phyloP scores from a whole-genome alignment of 768 basidiomycete species.

The Trametes sanguinea region DNA sequence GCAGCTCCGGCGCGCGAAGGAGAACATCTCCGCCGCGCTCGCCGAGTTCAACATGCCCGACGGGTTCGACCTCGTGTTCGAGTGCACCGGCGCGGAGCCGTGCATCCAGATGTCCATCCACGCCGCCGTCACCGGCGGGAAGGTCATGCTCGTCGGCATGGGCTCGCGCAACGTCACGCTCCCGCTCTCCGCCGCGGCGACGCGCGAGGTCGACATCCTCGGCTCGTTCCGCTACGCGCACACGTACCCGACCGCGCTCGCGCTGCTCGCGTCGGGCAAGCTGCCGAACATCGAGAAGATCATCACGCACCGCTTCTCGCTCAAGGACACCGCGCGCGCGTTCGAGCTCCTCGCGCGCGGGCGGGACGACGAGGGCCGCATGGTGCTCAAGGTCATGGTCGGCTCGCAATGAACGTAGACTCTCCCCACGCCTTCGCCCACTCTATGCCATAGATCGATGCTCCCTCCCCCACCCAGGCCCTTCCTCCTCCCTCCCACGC shows the following conservation, averaged over 20 bases:
- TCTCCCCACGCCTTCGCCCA: background rate
- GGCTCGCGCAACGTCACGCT: slow-evolving; percentile 80
- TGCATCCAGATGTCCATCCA: slow-evolving; percentile 91
- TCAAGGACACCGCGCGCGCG: slow-evolving; percentile 68
- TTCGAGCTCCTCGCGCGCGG: slow-evolving; percentile 83
- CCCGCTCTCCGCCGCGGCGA: slow-evolving; percentile 80
- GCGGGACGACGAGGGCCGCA: slow-evolving; percentile 71
- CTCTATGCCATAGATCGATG: slow-evolving; percentile 9
- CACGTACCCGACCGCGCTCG: slow-evolving; percentile 86
- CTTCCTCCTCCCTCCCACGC: background rate
- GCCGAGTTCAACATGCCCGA: slow-evolving; percentile 59
- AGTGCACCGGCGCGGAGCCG: slow-evolving; percentile 92
- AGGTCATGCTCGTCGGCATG: slow-evolving; percentile 96
- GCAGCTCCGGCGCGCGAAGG: slow-evolving; percentile 60
- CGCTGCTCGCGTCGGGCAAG: slow-evolving; percentile 62
- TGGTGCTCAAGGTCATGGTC: slow-evolving; percentile 92
- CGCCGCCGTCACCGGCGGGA: slow-evolving; percentile 81
- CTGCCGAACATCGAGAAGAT: slow-evolving; percentile 69
- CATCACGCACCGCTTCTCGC: slow-evolving; percentile 73
- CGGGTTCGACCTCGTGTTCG: slow-evolving; percentile 92
- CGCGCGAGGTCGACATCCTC: slow-evolving; percentile 89
- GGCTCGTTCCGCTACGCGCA: slow-evolving; percentile 92
- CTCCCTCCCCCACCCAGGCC: background rate
- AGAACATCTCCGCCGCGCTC: slow-evolving; percentile 53
- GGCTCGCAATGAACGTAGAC: slow-evolving; percentile 32